Evolutionary conservation across 2,329 filamentous ascomycete genomes (phyloP).

Genomic region (Ceratocystis cubensis): DNA sequence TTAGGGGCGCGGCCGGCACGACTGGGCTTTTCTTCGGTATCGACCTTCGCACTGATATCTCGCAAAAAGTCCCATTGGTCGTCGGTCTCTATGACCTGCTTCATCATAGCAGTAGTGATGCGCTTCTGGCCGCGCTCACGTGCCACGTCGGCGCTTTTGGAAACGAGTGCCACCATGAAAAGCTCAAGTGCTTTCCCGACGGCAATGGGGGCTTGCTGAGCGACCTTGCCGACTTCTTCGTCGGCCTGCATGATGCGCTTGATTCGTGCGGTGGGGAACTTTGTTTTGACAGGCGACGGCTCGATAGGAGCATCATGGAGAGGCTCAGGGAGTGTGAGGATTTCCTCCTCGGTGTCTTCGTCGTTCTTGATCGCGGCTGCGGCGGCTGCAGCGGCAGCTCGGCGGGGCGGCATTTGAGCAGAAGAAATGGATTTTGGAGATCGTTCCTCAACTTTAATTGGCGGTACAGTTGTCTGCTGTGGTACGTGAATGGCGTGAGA

Average conservation of each 20-base stretch:
- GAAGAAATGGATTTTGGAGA: conserved; percentile 17
- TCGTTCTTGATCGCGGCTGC: conserved; percentile 21
- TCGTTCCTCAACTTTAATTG: conserved; percentile 15
- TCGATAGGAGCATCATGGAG: conserved; percentile 32
- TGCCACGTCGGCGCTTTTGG: conserved; percentile 75
- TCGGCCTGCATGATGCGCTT: conserved; percentile 99
- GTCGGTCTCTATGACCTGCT: conserved; percentile 75
- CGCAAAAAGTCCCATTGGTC: conserved; percentile 89
- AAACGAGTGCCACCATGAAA: conserved; percentile 92
- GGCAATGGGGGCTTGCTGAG: conserved; percentile 91
- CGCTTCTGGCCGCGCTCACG: conserved; percentile 73
- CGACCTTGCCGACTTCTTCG: conserved; percentile 95
- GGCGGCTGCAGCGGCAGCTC: conserved; percentile 25
- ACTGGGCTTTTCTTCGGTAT: conserved; percentile 40
- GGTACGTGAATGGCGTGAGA: not conserved
- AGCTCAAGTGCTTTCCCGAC: conserved; percentile 92
- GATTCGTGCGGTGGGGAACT: conserved; percentile 93
- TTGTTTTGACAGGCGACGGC: conserved; percentile 72
- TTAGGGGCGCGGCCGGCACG: conserved; percentile 32
- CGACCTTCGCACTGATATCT: conserved; percentile 81
- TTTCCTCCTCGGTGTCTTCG: conserved; percentile 32
- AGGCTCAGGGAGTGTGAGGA: conserved; percentile 24
- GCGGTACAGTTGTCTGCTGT: not conserved
- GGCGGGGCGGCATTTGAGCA: conserved; percentile 29
- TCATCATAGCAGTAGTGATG: conserved; percentile 81